These are phyloP conservation scores for Saccharomycopsis lassenensis DNA, from an alignment of 805 yeast genomes.

Conservation along the genomic window DNA sequence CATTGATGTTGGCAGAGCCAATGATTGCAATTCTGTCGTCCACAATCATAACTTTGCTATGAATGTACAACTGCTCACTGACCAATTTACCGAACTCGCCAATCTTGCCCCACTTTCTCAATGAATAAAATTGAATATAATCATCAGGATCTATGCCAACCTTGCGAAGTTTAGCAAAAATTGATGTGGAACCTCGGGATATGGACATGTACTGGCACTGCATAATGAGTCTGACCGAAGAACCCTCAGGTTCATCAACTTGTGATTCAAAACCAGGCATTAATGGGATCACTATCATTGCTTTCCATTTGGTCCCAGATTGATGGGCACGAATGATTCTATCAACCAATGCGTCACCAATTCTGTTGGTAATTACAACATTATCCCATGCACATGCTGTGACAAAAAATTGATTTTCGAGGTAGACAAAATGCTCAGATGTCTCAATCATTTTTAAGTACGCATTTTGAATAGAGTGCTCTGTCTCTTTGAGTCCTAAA, in stretches of 20 bases:
- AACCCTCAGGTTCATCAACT: conserved; percentile 88
- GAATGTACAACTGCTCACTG: conserved; percentile 88
- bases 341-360: conserved; percentile 97
- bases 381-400: conserved; percentile 86
- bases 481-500: conserved; percentile 73
- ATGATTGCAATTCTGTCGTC: conserved; percentile 91
- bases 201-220: conserved; percentile 93
- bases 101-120: conserved; percentile 91
- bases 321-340: conserved; percentile 82
- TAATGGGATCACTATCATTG: conserved; percentile 81
- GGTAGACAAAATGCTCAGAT: conserved; percentile 84
- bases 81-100: conserved; percentile 65
- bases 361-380: conserved; percentile 69
- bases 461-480: conserved; percentile 86
- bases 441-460: conserved; percentile 84
- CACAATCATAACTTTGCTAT: conserved; percentile 82
- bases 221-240: conserved; percentile 92
- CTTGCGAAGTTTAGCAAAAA: conserved; percentile 69
- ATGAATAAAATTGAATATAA: conserved; percentile 81
- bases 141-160: conserved; percentile 83
- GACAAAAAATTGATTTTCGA: conserved; percentile 91
- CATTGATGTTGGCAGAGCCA: conserved; percentile 96
- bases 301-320: conserved; percentile 74
- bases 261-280: conserved; percentile 97
- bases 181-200: conserved; percentile 79